Conservation (phyloP, 225 moss, liverwort and hornwort species). For the Straminergon stramineum region DNA sequence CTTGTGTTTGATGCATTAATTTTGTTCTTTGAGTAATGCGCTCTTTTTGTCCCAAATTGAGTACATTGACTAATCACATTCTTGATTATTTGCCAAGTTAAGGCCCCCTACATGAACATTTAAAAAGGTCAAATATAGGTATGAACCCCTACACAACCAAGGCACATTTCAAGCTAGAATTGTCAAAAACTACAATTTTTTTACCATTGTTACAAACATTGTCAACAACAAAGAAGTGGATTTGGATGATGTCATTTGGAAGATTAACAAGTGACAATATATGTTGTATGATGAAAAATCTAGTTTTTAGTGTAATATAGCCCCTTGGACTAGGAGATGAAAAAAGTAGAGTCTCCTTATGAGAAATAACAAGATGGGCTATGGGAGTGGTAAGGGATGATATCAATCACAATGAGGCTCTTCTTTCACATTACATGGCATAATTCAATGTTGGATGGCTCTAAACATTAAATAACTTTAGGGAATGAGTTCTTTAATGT, state of each 20-base stretch:
- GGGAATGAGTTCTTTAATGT: too few species aligned
- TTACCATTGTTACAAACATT: too few species aligned
- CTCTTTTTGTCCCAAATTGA: neutral
- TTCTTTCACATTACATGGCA: neutral
- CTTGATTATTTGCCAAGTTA: neutral
- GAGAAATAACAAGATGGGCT: neutral
- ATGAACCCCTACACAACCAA: fast-evolving
- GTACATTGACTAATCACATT: neutral
- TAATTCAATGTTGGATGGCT: too few species aligned
- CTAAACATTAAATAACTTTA: too few species aligned
- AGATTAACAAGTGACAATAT: too few species aligned
- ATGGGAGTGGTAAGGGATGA: fast-evolving
- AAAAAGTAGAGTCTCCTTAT: too few species aligned
- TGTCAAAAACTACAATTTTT: too few species aligned
- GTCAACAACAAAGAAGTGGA: too few species aligned
- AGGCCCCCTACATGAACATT: neutral
- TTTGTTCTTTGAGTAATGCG: neutral
- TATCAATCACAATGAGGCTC: neutral
- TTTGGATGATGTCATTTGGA: too few species aligned
- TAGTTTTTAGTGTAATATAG: too few species aligned
- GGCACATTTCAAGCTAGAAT: fast-evolving
- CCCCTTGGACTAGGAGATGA: too few species aligned
- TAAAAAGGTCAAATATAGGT: neutral
- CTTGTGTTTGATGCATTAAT: neutral
- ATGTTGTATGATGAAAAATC: too few species aligned